Conservation (phyloP, 805 yeast genomes). For the Ogataea sp. region DNA sequence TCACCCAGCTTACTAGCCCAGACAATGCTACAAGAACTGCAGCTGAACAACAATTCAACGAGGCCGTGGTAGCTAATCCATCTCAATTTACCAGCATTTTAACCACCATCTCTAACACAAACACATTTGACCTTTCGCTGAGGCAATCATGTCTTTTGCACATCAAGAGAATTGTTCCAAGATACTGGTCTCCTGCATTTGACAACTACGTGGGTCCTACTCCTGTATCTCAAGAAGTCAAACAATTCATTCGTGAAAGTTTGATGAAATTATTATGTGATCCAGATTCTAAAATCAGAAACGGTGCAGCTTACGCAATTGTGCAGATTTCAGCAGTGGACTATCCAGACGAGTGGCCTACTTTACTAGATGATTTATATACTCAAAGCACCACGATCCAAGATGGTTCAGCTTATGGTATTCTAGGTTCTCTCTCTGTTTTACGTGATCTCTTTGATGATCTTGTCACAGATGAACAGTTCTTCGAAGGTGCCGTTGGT, state of each 20-base stretch:
- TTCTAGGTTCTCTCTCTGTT: constrained; percentile 50
- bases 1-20: constrained; percentile 19
- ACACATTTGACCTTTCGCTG: constrained; percentile 23
- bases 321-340: constrained; percentile 84
- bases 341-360: constrained; percentile 96
- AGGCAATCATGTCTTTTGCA: constrained; percentile 63
- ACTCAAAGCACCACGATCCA: constrained; percentile 24
- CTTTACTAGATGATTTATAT: constrained; percentile 43
- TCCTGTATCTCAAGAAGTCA: constrained; percentile 39
- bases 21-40: constrained; percentile 43
- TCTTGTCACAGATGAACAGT: constrained; percentile 76
- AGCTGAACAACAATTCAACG: constrained; percentile 44
- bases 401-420: constrained; percentile 18
- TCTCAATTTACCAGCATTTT: constrained; percentile 35
- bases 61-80: constrained; percentile 39
- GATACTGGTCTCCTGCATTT: constrained; percentile 80
- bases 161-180: constrained; percentile 58
- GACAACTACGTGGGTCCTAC: constrained; percentile 66
- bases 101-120: constrained; percentile 29
- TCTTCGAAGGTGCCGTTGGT: constrained; percentile 71
- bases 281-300: constrained; percentile 51
- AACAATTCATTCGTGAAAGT: constrained; percentile 38
- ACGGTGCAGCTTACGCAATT: constrained; percentile 63
- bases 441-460: constrained; percentile 80
- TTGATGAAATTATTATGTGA: constrained; percentile 42